Percentiles rank a stretch among this genome's conserved stretches.
These are phyloP conservation scores for Geosmithia morbida DNA, from an alignment of 2,329 filamentous ascomycete genomes.

Conservation along the genomic window DNA sequence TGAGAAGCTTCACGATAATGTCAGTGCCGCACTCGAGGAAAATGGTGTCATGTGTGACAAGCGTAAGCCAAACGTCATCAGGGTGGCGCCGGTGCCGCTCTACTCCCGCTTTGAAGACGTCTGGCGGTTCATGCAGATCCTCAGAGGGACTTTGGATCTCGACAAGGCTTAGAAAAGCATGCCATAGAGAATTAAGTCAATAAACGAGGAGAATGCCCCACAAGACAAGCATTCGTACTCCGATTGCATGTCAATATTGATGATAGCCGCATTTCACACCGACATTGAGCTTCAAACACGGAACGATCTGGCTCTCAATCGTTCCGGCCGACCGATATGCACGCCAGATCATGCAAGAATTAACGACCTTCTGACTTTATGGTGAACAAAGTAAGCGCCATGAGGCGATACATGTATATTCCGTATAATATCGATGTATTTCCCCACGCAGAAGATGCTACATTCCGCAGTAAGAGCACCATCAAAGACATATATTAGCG, in stretches of 20 bases:
- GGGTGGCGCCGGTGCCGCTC: slow-evolving; percentile 69
- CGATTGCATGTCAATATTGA: not conserved
- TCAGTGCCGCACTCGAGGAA: slow-evolving; percentile 48
- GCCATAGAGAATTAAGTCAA: not conserved
- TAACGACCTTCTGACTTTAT: too few relatives aligned
- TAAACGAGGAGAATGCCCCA: not conserved
- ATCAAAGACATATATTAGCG: too few relatives aligned
- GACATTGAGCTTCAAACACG: too few relatives aligned
- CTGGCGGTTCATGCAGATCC: slow-evolving; percentile 28
- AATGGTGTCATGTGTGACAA: slow-evolving; percentile 68
- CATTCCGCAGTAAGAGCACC: too few relatives aligned
- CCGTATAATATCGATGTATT: too few relatives aligned
- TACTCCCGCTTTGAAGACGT: slow-evolving; percentile 75
- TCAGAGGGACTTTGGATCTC: slow-evolving; percentile 17
- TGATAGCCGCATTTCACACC: too few relatives aligned
- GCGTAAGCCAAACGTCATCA: slow-evolving; percentile 71
- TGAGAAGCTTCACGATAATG: slow-evolving; percentile 53
- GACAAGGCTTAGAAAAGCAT: not conserved
- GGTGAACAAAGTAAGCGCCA: too few relatives aligned
- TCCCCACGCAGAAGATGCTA: too few relatives aligned
- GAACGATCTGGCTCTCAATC: too few relatives aligned
- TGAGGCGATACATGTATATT: too few relatives aligned
- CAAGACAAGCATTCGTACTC: not conserved
- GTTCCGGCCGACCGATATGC: too few relatives aligned
- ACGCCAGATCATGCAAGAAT: too few relatives aligned